Evolutionary conservation across 306 rosid genomes (phyloP), one percentile per base, ranked within the genome.

Genomic region (Herpetospermum pedunculosum): DNA sequence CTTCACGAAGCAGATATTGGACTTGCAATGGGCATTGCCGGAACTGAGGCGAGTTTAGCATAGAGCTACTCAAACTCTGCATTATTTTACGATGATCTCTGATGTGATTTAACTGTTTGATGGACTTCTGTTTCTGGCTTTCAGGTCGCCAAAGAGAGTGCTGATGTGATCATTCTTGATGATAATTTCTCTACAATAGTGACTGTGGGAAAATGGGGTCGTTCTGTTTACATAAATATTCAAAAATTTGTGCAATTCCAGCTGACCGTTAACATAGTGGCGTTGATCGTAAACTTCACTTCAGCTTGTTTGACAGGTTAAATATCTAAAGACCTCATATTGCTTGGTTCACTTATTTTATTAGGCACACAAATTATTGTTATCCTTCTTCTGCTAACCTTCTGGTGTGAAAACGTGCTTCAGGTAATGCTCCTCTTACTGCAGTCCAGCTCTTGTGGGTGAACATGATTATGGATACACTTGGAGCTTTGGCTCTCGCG

Each of bases 1-100:
- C 99, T 94, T 80, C 97, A 94, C 50, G 97, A 94, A 83, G 99
- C 99, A 26, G 97, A 94, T 77, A 91, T 94, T 82, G 99, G 99
- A 81, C 87, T 94, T 50, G 99, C 99, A 76, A 94, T 94, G 99
- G 99, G 99, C 43, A 91, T 94, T 53, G 97, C 97, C 46, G 99
- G 99, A 73, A 94, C 99, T 73, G 99, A 94, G 87, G 99, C 88
- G 81, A 79, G 95, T 65, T 74, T 44, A 38, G 14, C 21, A 38
- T 55, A 12, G 64, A 28, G 15, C 52, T 41, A 43, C 38, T 43
- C 7, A 9, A 65, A 65, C 12, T 40, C 73, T 2, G 8, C 8
- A 35, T 34, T 38, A 6, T 14, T n/a, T 18, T 0, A 38, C 0
- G 30, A 37, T 70, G 38, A 47, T 47, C 29, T 70, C 26, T 46